Evolutionary conservation across 805 yeast genomes (phyloP), one percentile per base, ranked within the genome.

Genomic region (Nakazawaea anatomiae): DNA sequence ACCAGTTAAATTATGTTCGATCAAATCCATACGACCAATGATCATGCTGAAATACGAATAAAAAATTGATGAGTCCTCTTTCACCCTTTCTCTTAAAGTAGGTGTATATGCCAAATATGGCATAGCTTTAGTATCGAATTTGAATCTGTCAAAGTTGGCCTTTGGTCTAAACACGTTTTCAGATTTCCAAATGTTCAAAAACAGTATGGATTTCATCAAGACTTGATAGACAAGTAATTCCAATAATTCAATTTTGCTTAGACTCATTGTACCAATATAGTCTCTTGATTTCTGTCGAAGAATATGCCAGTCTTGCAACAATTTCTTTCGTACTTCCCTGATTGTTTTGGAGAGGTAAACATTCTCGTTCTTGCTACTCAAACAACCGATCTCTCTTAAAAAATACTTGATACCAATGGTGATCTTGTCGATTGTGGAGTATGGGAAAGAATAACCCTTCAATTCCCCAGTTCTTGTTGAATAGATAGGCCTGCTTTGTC

Each of bases 271-370:
- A 42, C 85, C 82, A 60, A 83, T 80, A 59, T 79, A 85, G 39
- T 85, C 87, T 55, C 84, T 86, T 1, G 92, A 91, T 59, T 84
- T 85, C 39, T 81, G 75, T 82, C 86, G 83, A 40, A 87, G 69
- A 48, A 81, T 82, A 55, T 87, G 86, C 96, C 95, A 87, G 61
- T 85, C 91, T 2, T 91, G 85, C 34, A 87, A 72, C 50, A 87
- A 66, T 39, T 81, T 74, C 63, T 87, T 87, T 56, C 96, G 74
- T 48, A 82, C 72, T 55, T 76, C 80, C 51, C 88, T 71, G 12
- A 87, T 79, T 4, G 76, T 63, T 1, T 88, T 83, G 47, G 79
- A 75, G 54, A 76, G 74, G 54, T 82, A 79, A 5, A 87, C 91
- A 44, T 85, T 73, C 32, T 82, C 82, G 56, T 84, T 83, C 1